A percentile compares a stretch with the other conserved stretches of the same genome.
phyloP scores from a whole-genome alignment of 1,284 basidiomycete genomes.

The Rhodotorula sp. region DNA sequence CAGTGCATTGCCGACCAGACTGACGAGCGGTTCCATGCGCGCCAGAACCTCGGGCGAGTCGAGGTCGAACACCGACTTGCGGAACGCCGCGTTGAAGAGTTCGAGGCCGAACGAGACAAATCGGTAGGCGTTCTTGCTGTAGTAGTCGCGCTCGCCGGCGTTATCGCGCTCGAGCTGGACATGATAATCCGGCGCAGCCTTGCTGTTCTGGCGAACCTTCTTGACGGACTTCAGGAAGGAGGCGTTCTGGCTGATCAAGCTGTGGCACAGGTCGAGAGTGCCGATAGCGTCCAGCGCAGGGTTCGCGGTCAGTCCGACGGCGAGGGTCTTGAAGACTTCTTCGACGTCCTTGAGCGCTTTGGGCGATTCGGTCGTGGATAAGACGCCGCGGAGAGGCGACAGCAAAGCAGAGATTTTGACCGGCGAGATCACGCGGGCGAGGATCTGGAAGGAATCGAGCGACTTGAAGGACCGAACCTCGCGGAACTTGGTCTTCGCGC shows the following conservation, averaged over 20 bases:
- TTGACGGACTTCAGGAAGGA: slow-evolving; percentile 58
- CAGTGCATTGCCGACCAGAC: slow-evolving; percentile 85
- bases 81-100: slow-evolving; percentile 81
- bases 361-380: slow-evolving; percentile 78
- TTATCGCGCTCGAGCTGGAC: slow-evolving; percentile 73
- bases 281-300: slow-evolving; percentile 66
- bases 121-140: slow-evolving; percentile 75
- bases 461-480: slow-evolving; percentile 80
- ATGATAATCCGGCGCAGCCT: slow-evolving; percentile 59
- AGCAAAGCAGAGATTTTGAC: slow-evolving; percentile 73
- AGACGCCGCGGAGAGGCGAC: slow-evolving; percentile 74
- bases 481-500: slow-evolving; percentile 77
- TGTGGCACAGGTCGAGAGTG: slow-evolving; percentile 79
- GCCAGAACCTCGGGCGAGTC: slow-evolving; percentile 65
- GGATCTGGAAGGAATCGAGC: slow-evolving; percentile 76
- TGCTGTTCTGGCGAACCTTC: slow-evolving; percentile 41
- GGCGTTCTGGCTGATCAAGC: slow-evolving; percentile 86
- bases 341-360: slow-evolving; percentile 85
- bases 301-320: slow-evolving; percentile 83
- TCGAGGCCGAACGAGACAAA: slow-evolving; percentile 93
- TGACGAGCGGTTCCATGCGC: slow-evolving; percentile 81
- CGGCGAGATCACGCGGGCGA: slow-evolving; percentile 74
- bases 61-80: slow-evolving; percentile 82
- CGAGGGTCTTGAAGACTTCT: slow-evolving; percentile 79
- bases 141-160: slow-evolving; percentile 64